Evolutionary conservation across 495 filamentous ascomycete genomes (phyloP).

Genomic region (Lasiosphaeria ovina): DNA sequence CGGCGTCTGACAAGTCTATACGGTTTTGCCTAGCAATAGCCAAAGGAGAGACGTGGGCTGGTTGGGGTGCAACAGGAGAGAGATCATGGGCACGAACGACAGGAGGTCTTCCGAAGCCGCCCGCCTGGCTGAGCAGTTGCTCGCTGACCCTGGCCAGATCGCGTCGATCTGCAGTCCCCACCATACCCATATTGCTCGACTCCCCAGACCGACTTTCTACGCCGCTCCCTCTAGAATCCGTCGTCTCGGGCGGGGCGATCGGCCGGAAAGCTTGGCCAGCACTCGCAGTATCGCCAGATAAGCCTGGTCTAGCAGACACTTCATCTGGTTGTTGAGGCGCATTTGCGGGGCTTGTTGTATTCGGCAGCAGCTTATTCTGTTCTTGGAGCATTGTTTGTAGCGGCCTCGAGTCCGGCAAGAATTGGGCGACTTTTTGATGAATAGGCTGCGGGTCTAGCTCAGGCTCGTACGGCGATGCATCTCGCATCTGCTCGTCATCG

Average conservation of each 20-base stretch:
- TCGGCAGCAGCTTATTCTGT: slow-evolving; percentile 9
- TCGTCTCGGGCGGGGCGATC: slow-evolving; percentile 15
- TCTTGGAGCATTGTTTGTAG: slow-evolving; percentile 11
- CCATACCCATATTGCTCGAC: slow-evolving; percentile 39
- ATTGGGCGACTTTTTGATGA: neutral
- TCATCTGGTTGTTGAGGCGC: slow-evolving; percentile 10
- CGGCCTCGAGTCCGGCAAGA: slow-evolving; percentile 8
- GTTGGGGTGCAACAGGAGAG: slow-evolving; percentile 77
- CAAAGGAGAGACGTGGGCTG: slow-evolving; percentile 75
- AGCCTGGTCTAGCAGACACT: slow-evolving; percentile 11
- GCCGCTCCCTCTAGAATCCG: slow-evolving; percentile 37
- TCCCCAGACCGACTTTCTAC: slow-evolving; percentile 41
- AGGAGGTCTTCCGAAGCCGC: slow-evolving; percentile 33
- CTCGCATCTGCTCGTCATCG: slow-evolving; percentile 45
- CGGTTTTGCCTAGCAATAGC: slow-evolving; percentile 61
- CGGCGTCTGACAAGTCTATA: slow-evolving; percentile 38
- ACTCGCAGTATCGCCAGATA: slow-evolving; percentile 17
- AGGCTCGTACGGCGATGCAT: slow-evolving; percentile 34
- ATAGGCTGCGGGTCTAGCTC: slow-evolving; percentile 27
- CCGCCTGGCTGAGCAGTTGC: slow-evolving; percentile 33
- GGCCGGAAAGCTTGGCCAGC: slow-evolving; percentile 14
- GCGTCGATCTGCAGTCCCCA: slow-evolving; percentile 33
- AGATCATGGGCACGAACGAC: slow-evolving; percentile 48
- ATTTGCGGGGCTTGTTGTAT: slow-evolving; percentile 12
- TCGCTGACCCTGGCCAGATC: slow-evolving; percentile 33